Evolutionary conservation across 2,329 filamentous ascomycete species (phyloP), one percentile per base, ranked within the genome.

Genomic region (Didymella pinodella): DNA sequence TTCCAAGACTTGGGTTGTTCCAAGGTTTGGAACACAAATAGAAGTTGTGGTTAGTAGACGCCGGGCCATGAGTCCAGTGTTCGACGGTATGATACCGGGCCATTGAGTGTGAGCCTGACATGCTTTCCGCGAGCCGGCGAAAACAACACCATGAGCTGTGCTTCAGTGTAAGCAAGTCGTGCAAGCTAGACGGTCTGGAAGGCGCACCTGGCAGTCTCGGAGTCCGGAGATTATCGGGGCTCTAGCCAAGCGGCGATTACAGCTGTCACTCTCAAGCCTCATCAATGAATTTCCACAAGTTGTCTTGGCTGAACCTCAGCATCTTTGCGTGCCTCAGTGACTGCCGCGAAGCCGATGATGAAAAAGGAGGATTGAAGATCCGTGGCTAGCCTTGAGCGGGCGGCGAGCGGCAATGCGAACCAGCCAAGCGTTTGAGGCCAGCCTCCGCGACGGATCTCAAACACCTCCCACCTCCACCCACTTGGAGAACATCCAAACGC

Each of bases 371-470:
- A 31, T 29, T 45, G 22, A 54, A 5, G 50, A 57, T 57, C 54
- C 36, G 44, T 48, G 34, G 20, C 50, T 59, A 54, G 32, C 26
- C 36, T 48, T 26, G 40, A 54, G 45, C 26, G 45, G 40, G 41
- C 34, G 26, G 46, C 51, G 54, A 59, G 65, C 71, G 69, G 67
- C 64, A 38, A 54, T 57, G 49, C 61, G 60, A 69, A 68, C 69
- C 69, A 29, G 54, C 56, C 56, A 59, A 51, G 51, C 56, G 56
- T 69, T 68, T 69, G 61, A 66, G 54, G 47, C 48, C 43, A 47
- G 53, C 54, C 29, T 47, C 60, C 69, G 65, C 59, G 57, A 75
- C 73, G 67, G 56, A 41, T 64, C 66, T 75, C 67, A 73, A 71
- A 76, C 75, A 56, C 57, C 45, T 53, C 57, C 43, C 54, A 59